phyloP scores from a whole-genome alignment of 2,329 filamentous ascomycete species.

The Talaromyces albobiverticillius region DNA sequence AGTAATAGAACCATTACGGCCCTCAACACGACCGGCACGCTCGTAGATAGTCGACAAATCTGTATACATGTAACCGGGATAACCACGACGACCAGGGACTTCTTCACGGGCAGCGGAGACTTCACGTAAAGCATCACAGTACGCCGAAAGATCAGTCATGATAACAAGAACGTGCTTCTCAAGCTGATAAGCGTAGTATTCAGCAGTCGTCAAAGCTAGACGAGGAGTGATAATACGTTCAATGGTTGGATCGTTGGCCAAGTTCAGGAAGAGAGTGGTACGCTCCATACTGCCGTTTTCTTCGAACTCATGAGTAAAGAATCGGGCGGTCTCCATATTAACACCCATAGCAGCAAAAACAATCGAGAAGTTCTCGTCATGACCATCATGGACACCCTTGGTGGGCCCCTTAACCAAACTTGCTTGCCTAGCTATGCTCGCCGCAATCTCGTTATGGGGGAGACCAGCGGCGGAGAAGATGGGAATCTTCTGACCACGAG shows the following conservation, averaged over 20 bases:
- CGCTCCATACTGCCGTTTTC: constrained; percentile 99
- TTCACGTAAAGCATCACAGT: constrained; percentile 98
- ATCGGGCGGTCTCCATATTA: constrained; percentile 96
- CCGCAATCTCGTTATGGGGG: constrained; percentile 98
- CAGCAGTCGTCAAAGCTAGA: constrained; percentile 94
- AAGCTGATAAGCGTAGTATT: constrained; percentile 99
- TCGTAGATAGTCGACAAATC: constrained; percentile 99
- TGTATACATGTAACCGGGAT: constrained; percentile 99
- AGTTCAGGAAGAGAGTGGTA: constrained; percentile 95
- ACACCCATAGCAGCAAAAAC: constrained; percentile 99
- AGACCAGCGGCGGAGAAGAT: constrained; percentile 99
- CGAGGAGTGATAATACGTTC: constrained; percentile 99
- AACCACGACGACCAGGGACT: constrained; percentile 98
- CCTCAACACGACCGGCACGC: constrained; percentile 93
- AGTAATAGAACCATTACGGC: constrained; percentile 96
- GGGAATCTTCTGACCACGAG: constrained; percentile 98
- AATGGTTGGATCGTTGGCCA: constrained; percentile 98
- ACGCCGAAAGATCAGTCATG: constrained; percentile 94
- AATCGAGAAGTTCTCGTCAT: constrained; percentile 99
- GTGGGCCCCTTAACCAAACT: constrained; percentile 80
- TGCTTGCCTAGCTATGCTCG: constrained; percentile 97
- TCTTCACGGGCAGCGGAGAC: constrained; percentile 97
- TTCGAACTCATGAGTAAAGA: constrained; percentile 98
- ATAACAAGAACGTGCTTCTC: constrained; percentile 99
- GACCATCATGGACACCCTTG: constrained; percentile 93